phyloP scores from a whole-genome alignment of 2,329 filamentous ascomycete species.

The Neurospora sp. region DNA sequence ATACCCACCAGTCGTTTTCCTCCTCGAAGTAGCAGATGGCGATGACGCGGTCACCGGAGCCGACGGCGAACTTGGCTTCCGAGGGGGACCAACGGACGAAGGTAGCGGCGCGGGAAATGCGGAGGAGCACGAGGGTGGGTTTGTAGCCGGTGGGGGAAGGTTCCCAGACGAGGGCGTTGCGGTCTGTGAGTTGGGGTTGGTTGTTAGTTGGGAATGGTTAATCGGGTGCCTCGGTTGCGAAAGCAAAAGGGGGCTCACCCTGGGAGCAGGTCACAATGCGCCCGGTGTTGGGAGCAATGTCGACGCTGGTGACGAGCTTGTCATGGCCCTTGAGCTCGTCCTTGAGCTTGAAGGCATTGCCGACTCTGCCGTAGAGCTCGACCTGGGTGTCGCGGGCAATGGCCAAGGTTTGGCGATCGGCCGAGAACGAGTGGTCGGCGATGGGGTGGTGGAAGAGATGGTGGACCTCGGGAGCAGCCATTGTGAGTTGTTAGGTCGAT shows the following conservation, averaged over 20 bases:
- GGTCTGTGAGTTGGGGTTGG: slow-evolving; percentile 49
- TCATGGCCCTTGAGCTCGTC: slow-evolving; percentile 95
- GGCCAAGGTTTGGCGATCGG: slow-evolving; percentile 78
- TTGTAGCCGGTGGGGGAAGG: slow-evolving; percentile 89
- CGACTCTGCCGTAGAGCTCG: slow-evolving; percentile 71
- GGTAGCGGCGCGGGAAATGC: slow-evolving; percentile 92
- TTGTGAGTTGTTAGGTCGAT: slow-evolving; percentile 45
- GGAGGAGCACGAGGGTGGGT: slow-evolving; percentile 89
- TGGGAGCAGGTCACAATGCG: slow-evolving; percentile 97
- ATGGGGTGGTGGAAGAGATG: slow-evolving; percentile 96
- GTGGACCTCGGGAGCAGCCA: slow-evolving; percentile 84
- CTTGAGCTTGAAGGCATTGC: slow-evolving; percentile 68
- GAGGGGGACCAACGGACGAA: slow-evolving; percentile 96
- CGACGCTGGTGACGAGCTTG: slow-evolving; percentile 91
- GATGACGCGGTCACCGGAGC: slow-evolving; percentile 89
- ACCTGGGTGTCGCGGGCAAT: slow-evolving; percentile 85
- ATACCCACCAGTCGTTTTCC: slow-evolving; percentile 99
- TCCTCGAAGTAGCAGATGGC: slow-evolving; percentile 98
- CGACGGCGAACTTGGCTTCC: slow-evolving; percentile 95
- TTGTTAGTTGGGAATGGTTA: background rate
- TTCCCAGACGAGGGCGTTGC: slow-evolving; percentile 97
- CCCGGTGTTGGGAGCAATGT: slow-evolving; percentile 83
- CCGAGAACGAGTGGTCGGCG: slow-evolving; percentile 95
- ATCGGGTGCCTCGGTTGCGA: no score
- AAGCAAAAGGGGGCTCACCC: slow-evolving; percentile 39